Conservation (phyloP, 306 rosid species). For the Glycyrrhiza uralensis region DNA sequence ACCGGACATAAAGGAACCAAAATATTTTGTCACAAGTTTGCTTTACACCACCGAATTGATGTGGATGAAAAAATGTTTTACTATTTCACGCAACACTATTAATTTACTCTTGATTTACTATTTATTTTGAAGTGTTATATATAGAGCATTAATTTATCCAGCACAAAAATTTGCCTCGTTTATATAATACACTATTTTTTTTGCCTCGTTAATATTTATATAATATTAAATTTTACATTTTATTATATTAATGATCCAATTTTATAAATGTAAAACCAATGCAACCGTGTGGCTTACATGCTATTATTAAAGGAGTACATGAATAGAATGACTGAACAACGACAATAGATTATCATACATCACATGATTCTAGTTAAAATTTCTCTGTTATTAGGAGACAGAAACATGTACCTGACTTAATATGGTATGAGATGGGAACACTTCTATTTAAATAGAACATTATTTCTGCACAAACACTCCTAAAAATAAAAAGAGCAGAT, state of each 20-base stretch:
- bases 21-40: not conserved
- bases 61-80: too few species aligned
- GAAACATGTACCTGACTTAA: not conserved
- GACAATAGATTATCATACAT: not conserved
- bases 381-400: not conserved
- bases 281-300: not conserved
- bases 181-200: too few species aligned
- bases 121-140: too few species aligned
- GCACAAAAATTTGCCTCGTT: too few species aligned
- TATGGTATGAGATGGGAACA: not conserved
- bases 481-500: slow-evolving; percentile 16
- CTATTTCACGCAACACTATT: too few species aligned
- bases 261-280: not conserved
- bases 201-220: not conserved
- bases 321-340: not conserved
- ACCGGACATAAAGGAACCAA: not conserved
- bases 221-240: not conserved
- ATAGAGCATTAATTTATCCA: too few species aligned
- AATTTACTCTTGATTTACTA: too few species aligned
- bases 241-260: not conserved
- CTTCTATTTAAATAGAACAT: not conserved
- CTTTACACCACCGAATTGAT: not conserved
- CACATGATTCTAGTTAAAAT: not conserved
- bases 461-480: slow-evolving; percentile 1
- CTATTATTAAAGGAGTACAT: not conserved